Conservation (phyloP, 2,329 filamentous ascomycete genomes). For the Ilyonectria destructans region DNA sequence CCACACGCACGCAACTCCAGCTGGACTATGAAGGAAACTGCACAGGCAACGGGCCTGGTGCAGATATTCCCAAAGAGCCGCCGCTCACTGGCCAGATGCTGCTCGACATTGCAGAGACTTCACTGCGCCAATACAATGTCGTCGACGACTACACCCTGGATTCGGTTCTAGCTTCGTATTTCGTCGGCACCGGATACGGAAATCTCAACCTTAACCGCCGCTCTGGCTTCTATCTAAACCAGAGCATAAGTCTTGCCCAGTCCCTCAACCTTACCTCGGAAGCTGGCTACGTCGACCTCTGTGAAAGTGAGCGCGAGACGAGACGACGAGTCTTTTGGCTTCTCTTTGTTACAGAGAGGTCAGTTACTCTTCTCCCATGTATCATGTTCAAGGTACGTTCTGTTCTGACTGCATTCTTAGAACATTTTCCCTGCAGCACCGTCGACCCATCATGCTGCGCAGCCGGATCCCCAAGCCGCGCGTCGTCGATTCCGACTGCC, state of each 20-base stretch:
- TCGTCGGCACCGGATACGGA: constrained; percentile 52
- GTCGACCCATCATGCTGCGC: constrained; percentile 51
- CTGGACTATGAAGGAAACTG: constrained; percentile 41
- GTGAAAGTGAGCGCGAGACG: constrained; percentile 46
- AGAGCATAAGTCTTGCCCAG: constrained; percentile 51
- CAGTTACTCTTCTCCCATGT: fast-evolving
- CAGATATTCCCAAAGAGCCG: constrained; percentile 41
- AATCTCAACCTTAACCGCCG: constrained; percentile 49
- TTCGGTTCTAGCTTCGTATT: constrained; percentile 51
- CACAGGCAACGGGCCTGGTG: constrained; percentile 29
- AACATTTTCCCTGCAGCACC: constrained; percentile 52
- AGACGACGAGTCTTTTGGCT: constrained; percentile 54
- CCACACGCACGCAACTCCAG: constrained; percentile 50
- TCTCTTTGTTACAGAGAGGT: constrained; percentile 54
- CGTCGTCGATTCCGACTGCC: constrained; percentile 52
- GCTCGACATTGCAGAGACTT: constrained; percentile 47
- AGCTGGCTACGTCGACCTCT: constrained; percentile 43
- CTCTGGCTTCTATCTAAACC: constrained; percentile 55
- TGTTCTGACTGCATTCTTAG: constrained; percentile 29
- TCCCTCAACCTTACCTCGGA: constrained; percentile 50
- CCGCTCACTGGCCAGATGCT: constrained; percentile 48
- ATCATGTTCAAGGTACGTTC: not conserved
- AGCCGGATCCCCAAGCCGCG: constrained; percentile 51
- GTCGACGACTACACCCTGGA: constrained; percentile 50
- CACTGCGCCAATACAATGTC: constrained; percentile 48